Conservation (phyloP, 495 filamentous ascomycete species). For the Annulohypoxylon stygium region DNA sequence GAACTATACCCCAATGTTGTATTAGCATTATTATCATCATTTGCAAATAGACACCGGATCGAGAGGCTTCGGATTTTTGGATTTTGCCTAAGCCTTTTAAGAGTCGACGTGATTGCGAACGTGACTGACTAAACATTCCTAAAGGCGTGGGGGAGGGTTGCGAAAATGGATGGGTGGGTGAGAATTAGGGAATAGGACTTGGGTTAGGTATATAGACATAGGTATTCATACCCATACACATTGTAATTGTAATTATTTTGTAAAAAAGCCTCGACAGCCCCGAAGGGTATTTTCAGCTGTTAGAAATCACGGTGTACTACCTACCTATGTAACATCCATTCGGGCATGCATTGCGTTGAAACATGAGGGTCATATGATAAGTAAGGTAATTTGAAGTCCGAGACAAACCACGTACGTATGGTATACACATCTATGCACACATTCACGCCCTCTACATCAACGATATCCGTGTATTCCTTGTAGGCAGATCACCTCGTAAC, state of each 20-base stretch:
- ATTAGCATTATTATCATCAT: slow-evolving; percentile 33
- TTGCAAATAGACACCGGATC: slow-evolving; percentile 26
- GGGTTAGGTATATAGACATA: slow-evolving; percentile 1
- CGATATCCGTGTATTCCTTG: neutral
- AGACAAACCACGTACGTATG: neutral
- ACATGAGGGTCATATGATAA: neutral
- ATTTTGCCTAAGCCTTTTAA: slow-evolving; percentile 18
- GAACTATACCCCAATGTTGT: slow-evolving; percentile 43
- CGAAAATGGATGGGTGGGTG: neutral
- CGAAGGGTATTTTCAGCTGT: neutral
- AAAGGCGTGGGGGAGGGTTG: neutral
- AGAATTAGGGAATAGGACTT: neutral
- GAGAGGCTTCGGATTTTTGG: neutral
- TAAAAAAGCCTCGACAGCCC: neutral
- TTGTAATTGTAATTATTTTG: slow-evolving; percentile 1
- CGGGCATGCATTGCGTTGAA: neutral
- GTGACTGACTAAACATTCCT: neutral
- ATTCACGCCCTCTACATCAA: neutral
- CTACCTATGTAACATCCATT: no score
- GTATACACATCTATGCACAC: neutral
- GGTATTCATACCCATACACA: no score
- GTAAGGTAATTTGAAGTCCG: neutral
- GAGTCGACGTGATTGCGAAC: neutral
- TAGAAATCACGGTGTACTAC: neutral
- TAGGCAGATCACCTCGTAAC: slow-evolving; percentile 18